Evolutionary conservation across 768 basidiomycete species (phyloP), one percentile per base, ranked within the genome.

Genomic region (Mrakia gelida): DNA sequence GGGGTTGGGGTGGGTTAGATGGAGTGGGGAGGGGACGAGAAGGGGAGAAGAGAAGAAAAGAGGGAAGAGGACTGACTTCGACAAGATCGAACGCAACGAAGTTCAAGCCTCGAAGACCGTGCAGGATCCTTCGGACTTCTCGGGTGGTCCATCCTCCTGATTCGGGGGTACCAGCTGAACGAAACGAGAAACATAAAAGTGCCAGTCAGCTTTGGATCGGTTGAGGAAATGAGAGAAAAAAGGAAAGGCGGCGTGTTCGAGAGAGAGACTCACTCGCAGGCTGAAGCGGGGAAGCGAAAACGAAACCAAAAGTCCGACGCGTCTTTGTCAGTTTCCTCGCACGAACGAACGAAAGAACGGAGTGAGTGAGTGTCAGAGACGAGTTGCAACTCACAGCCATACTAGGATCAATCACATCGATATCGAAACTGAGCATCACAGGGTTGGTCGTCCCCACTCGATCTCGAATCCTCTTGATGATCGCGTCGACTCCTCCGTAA

Each of bases 381-480:
- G n/a, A 10, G 16, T 81, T 82, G 78, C 67, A 83, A 83, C 83
- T 84, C 30, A 80, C 83, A 67, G 81, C 81, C 26, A 78, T 75
- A 16, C 77, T 79, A 0, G 83, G 83, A 75, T 84, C 84, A 78
- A 82, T 79, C 7, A 83, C 82, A 67, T 84, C 84, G 34, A 84
- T 81, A 78, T 84, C 84, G 54, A 84, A 73, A 32, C 74, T 79
- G 41, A 95, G 86, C 83, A 93, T 93, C 2, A 92, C 91, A 0
- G 93, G 92, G 28, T 67, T 41, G 21, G 41, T 32, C 81, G 89
- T 86, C 21, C 92, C 93, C 9, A 95, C 88, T 63, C 92, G 87
- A 49, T 86, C 83, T 81, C 90, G 89, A 78, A 96, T 94, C 76
- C 88, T 88, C 75, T 87, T 84, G 78, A 92, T 87, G 80, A 97